phyloP scores from a whole-genome alignment of 2,329 filamentous ascomycete species.

The Coleophoma cylindrospora region DNA sequence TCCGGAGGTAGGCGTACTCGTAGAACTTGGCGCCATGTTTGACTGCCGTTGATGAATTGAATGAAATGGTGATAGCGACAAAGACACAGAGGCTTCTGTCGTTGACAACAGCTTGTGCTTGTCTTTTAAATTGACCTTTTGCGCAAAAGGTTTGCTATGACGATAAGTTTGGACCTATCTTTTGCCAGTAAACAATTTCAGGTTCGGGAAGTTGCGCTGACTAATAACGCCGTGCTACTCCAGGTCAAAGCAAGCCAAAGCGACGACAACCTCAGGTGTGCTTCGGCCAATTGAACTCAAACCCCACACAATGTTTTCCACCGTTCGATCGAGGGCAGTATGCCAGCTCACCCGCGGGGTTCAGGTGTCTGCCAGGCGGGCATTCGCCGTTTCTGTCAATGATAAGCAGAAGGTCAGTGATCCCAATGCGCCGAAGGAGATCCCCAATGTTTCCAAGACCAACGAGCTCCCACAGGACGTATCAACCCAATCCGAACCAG shows the following conservation, averaged over 20 bases:
- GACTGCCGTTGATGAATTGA: neutral
- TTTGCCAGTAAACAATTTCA: neutral
- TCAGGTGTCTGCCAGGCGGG: constrained; percentile 17
- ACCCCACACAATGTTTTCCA: constrained; percentile 35
- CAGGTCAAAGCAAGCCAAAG: neutral
- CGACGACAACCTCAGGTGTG: constrained; percentile 7
- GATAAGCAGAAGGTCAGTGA: constrained; percentile 30
- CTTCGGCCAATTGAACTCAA: constrained; percentile 16
- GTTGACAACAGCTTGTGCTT: neutral
- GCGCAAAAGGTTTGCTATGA: neutral
- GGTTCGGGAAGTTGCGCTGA: neutral
- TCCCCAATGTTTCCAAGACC: constrained; percentile 53
- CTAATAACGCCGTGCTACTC: neutral
- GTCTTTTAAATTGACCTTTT: neutral
- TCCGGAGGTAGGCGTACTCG: constrained; percentile 30
- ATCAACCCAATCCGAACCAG: constrained; percentile 41
- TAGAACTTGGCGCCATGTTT: constrained; percentile 15
- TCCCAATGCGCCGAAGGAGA: constrained; percentile 40
- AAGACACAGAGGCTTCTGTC: neutral
- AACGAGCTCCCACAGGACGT: constrained; percentile 50
- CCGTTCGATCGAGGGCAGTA: constrained; percentile 31
- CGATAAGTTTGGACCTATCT: neutral
- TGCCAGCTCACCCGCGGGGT: constrained; percentile 31
- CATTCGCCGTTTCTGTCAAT: constrained; percentile 41
- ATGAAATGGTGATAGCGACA: neutral